Evolutionary conservation across 2,329 filamentous ascomycete species (phyloP).

Genomic region (Lachnellula cervina): DNA sequence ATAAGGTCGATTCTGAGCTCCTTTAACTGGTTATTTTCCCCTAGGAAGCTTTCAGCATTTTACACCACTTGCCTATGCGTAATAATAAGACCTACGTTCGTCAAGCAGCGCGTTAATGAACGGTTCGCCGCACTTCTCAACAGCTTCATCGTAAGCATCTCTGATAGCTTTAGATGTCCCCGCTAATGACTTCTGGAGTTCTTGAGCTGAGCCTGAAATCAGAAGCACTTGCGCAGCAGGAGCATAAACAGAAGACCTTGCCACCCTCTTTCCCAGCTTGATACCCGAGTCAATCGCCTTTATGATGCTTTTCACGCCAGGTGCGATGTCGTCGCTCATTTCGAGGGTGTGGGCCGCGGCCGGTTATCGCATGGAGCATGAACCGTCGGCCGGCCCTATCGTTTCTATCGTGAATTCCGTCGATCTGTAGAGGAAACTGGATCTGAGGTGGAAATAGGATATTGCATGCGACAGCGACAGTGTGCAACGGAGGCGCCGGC

Average conservation of each 20-base stretch:
- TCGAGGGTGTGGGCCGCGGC: conserved; percentile 5
- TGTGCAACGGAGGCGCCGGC: neutral
- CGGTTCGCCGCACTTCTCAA: conserved; percentile 19
- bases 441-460: neutral
- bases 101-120: conserved; percentile 24
- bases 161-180: conserved; percentile 17
- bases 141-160: conserved; percentile 23
- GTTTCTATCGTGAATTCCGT: neutral
- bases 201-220: conserved; percentile 24
- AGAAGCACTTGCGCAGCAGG: conserved; percentile 19
- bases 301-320: conserved; percentile 26
- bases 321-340: conserved; percentile 23
- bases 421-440: neutral
- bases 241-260: conserved; percentile 19
- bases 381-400: neutral
- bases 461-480: neutral
- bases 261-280: conserved; percentile 24
- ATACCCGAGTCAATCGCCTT: conserved; percentile 27
- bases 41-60: conserved; percentile 13
- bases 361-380: neutral
- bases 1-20: conserved; percentile 26
- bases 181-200: conserved; percentile 23
- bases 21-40: conserved; percentile 22
- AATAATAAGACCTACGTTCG: conserved; percentile 21
- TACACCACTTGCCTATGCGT: too few species aligned